Evolutionary conservation across 495 filamentous ascomycete genomes (phyloP).

Genomic region (Aspergillus ostianus): DNA sequence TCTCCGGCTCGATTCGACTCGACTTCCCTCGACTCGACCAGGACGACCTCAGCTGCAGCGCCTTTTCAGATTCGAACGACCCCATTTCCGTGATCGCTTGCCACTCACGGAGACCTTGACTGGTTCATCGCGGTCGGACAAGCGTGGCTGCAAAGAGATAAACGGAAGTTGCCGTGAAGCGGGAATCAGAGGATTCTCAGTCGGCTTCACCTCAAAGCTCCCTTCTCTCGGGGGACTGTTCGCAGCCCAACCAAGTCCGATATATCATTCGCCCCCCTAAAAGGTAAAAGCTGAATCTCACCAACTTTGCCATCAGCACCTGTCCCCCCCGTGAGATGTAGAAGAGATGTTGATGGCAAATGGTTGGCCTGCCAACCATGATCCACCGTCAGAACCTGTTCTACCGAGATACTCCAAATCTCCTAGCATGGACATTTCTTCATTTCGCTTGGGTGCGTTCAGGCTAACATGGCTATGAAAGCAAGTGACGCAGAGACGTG

Average conservation of each 20-base stretch:
- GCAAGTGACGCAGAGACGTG: conserved; percentile 30
- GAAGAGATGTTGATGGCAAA: conserved; percentile 14
- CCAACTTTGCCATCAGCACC: conserved; percentile 10
- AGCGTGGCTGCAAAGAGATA: conserved; percentile 33
- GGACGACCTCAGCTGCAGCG: conserved; percentile 26
- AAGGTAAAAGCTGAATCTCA: conserved; percentile 34
- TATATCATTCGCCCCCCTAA: conserved; percentile 15
- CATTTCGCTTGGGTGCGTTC: conserved; percentile 19
- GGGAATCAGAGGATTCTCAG: conserved; percentile 10
- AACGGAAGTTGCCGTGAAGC: conserved; percentile 10
- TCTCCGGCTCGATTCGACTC: background rate
- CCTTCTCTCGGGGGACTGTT: conserved; percentile 22
- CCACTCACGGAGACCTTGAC: conserved; percentile 49
- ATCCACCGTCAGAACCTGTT: conserved; percentile 6
- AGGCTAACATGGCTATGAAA: conserved; percentile 35
- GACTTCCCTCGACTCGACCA: too few relatives aligned
- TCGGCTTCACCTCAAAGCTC: conserved; percentile 19
- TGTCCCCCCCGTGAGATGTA: conserved; percentile 14
- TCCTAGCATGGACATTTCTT: conserved; percentile 17
- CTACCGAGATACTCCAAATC: conserved; percentile 10
- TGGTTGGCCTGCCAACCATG: conserved; percentile 11
- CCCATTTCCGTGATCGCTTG: conserved; percentile 39
- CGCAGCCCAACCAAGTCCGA: conserved; percentile 13
- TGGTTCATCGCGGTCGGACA: conserved; percentile 49
- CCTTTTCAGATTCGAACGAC: conserved; percentile 34